phyloP scores from a whole-genome alignment of 495 filamentous ascomycete species.

The Xylaria nigripes region DNA sequence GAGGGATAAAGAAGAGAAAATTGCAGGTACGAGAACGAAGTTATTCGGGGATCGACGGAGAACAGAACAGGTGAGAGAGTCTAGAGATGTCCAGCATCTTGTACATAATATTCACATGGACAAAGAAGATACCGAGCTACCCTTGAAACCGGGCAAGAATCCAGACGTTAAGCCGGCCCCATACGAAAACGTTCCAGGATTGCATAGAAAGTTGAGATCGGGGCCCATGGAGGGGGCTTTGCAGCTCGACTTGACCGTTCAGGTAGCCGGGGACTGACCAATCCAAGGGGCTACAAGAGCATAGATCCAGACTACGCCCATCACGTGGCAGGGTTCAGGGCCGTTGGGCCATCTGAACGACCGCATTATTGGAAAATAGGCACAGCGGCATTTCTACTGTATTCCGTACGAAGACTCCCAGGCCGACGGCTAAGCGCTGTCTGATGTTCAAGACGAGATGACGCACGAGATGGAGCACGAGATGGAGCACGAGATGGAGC shows the following conservation, averaged over 20 bases:
- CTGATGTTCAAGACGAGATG: constrained; percentile 1
- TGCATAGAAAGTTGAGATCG: constrained; percentile 18
- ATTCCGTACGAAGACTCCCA: too few relatives aligned
- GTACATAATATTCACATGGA: too few relatives aligned
- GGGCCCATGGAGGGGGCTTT: constrained; percentile 19
- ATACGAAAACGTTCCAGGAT: constrained; percentile 6
- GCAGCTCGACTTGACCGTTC: constrained; percentile 13
- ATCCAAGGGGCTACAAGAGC: neutral
- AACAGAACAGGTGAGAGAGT: constrained; percentile 1
- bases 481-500: too few relatives aligned
- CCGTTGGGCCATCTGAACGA: neutral
- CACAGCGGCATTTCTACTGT: neutral
- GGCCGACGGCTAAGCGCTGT: constrained; percentile 23
- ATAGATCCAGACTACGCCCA: neutral
- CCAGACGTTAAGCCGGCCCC: neutral
- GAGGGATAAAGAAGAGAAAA: neutral
- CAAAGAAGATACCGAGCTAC: neutral
- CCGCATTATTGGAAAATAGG: neutral
- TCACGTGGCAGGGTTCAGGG: neutral
- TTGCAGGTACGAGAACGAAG: constrained; percentile 7
- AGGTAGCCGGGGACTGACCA: constrained; percentile 13
- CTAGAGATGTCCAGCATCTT: constrained; percentile 20
- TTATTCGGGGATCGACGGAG: constrained; percentile 10
- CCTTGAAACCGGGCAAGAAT: neutral
- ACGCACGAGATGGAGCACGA: too few relatives aligned